These are phyloP conservation scores for Astragalus membranaceus DNA, from an alignment of 306 rosid species.

Conservation along the genomic window DNA sequence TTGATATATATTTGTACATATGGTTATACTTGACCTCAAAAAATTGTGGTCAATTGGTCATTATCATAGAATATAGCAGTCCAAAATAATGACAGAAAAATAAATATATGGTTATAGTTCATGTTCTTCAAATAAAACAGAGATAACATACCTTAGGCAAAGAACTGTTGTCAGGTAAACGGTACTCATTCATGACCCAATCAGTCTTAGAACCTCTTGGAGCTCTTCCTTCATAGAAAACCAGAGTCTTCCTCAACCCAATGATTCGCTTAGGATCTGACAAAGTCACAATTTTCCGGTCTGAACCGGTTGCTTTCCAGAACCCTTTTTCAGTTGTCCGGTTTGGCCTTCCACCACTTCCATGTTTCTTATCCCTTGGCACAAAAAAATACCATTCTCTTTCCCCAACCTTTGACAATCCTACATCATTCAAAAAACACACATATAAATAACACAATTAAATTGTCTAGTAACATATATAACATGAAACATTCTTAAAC, in stretches of 20 bases:
- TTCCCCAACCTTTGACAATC: slow-evolving; percentile 71
- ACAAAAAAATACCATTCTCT: slow-evolving; percentile 98
- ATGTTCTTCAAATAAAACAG: background rate
- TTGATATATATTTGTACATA: too few species aligned
- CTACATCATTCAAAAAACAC: slow-evolving; percentile 17
- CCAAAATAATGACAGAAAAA: too few species aligned
- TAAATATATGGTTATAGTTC: too few species aligned
- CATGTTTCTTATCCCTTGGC: slow-evolving; percentile 92
- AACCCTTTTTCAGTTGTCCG: slow-evolving; percentile 85
- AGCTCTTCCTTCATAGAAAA: slow-evolving; percentile 85
- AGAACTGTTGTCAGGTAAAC: slow-evolving; percentile 60
- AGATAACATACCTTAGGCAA: slow-evolving; percentile 48
- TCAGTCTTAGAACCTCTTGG: slow-evolving; percentile 85
- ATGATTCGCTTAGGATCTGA: slow-evolving; percentile 66
- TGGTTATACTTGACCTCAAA: too few species aligned
- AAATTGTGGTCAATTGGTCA: too few species aligned
- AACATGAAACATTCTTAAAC: background rate
- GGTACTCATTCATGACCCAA: slow-evolving; percentile 99
- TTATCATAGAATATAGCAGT: too few species aligned
- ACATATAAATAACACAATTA: background rate
- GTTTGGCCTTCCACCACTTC: slow-evolving; percentile 88
- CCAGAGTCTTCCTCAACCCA: slow-evolving; percentile 85
- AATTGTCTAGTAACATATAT: background rate
- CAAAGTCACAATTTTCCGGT: slow-evolving; percentile 58
- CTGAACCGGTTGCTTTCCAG: slow-evolving; percentile 98